Conservation (phyloP, 169 alveolate genomes). For the Sarcocystis neurona region DNA sequence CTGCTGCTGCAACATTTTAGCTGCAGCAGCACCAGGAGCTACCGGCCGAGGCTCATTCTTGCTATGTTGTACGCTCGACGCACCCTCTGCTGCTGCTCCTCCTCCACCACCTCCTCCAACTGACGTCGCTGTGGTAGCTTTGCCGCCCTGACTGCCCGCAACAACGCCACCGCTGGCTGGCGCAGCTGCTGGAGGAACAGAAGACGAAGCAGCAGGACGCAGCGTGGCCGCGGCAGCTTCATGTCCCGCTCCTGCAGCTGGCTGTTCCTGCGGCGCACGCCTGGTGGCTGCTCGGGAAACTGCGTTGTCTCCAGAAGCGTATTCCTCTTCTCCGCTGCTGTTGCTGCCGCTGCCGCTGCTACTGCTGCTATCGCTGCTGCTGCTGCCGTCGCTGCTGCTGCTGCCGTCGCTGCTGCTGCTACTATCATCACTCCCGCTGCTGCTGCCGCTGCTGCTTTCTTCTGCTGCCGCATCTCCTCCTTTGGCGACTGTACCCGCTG, state of each 20-base stretch:
- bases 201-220: background rate
- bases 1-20: background rate
- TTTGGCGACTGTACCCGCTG: background rate
- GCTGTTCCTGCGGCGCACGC: conserved; percentile 9
- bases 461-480: background rate
- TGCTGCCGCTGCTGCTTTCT: background rate
- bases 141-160: too few species aligned
- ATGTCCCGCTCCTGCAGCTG: background rate
- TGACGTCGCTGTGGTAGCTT: background rate
- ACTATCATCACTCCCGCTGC: background rate
- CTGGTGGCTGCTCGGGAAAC: background rate
- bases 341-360: background rate
- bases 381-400: conserved; percentile 1
- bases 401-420: conserved; percentile 16
- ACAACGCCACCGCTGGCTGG: too few species aligned
- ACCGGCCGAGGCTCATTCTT: background rate
- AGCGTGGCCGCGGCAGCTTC: background rate
- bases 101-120: background rate
- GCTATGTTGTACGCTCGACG: background rate
- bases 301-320: background rate
- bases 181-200: too few species aligned
- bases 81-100: background rate
- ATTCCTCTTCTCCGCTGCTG: background rate
- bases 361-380: background rate
- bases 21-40: background rate